Conservation (phyloP, 805 yeast genomes). For the Candida easanensis region DNA sequence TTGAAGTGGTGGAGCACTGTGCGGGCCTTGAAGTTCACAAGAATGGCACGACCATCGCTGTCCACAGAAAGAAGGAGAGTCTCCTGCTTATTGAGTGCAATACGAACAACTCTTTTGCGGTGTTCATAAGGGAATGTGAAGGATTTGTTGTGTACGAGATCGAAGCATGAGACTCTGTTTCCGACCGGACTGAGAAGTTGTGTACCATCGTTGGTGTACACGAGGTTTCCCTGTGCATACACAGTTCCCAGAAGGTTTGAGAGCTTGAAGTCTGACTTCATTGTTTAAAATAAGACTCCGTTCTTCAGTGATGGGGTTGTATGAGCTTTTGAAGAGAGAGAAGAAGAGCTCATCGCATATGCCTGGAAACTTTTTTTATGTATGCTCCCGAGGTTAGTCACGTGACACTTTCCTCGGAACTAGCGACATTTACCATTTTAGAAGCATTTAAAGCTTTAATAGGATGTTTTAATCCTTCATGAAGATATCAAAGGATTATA, state of each 20-base stretch:
- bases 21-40: constrained; percentile 79
- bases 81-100: constrained; percentile 82
- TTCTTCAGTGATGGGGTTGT: neutral
- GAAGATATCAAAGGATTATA: too few relatives aligned
- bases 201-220: constrained; percentile 84
- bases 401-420: too few relatives aligned
- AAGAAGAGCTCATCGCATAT: constrained; percentile 20
- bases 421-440: too few relatives aligned
- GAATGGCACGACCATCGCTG: constrained; percentile 87
- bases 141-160: constrained; percentile 76
- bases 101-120: constrained; percentile 71
- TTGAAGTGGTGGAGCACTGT: constrained; percentile 92
- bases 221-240: constrained; percentile 86
- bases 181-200: constrained; percentile 89
- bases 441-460: too few relatives aligned
- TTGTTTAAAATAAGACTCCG: constrained; percentile 23
- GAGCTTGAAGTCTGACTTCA: constrained; percentile 88
- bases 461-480: neutral
- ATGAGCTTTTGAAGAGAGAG: neutral
- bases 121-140: constrained; percentile 93
- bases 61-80: constrained; percentile 82
- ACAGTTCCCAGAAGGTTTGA: constrained; percentile 93
- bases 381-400: too few relatives aligned
- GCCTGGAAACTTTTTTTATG: constrained; percentile 1
- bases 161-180: constrained; percentile 86